Conservation (phyloP, 345 rosid species). For the Melastoma malabathricum region DNA sequence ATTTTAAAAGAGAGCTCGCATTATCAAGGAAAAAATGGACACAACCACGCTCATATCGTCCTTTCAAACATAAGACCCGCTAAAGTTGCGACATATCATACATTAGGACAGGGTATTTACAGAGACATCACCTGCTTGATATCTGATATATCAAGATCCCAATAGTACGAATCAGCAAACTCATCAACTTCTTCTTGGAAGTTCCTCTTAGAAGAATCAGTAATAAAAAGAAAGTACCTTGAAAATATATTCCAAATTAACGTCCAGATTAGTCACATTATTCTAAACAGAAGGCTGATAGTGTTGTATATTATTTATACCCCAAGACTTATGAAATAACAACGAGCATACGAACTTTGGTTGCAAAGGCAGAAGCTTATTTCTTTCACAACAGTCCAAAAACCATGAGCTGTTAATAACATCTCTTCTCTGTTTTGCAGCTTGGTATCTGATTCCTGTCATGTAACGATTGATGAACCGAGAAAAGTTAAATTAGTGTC, state of each 20-base stretch:
- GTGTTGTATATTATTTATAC: neutral
- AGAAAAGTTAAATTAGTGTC: too few species aligned
- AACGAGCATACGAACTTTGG: constrained; percentile 45
- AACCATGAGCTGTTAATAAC: constrained; percentile 82
- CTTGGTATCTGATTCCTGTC: constrained; percentile 81
- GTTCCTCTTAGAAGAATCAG: constrained; percentile 56
- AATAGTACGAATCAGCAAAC: constrained; percentile 69
- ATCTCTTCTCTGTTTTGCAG: constrained; percentile 71
- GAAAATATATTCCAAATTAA: constrained; percentile 8
- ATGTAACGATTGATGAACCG: constrained; percentile 1
- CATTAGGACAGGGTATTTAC: neutral
- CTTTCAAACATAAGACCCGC: neutral
- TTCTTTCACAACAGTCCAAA: constrained; percentile 67
- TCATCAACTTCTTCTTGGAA: constrained; percentile 80
- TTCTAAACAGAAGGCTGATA: neutral
- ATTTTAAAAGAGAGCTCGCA: neutral
- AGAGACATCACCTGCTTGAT: constrained; percentile 60
- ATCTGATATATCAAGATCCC: constrained; percentile 67
- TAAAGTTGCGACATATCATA: neutral
- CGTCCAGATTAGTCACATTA: neutral
- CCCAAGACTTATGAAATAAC: neutral
- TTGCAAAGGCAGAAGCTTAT: constrained; percentile 64
- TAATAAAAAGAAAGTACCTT: constrained; percentile 79
- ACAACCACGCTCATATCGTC: too few species aligned
- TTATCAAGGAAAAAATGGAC: too few species aligned